Percentiles rank a stretch among this genome's conserved stretches.
Conservation (phyloP, 257 asterid species). For the Nicotiana benthamiana region DNA sequence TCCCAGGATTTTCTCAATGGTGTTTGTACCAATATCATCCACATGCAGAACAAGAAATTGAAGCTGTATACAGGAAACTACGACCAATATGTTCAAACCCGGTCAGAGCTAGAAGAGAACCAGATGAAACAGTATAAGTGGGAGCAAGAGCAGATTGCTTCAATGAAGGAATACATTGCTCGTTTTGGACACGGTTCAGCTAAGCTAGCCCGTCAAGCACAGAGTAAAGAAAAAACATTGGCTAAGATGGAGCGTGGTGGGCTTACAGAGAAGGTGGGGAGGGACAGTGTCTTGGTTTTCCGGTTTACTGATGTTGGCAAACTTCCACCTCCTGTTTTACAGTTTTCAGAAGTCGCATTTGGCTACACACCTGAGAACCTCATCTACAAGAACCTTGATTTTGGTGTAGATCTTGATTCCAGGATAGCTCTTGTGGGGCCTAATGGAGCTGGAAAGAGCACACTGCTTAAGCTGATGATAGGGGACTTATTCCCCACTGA, state of each 20-base stretch:
- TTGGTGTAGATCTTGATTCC: slow-evolving; percentile 95
- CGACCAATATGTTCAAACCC: slow-evolving; percentile 90
- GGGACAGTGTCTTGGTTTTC: slow-evolving; percentile 68
- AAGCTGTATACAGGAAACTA: slow-evolving; percentile 79
- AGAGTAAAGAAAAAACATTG: slow-evolving; percentile 91
- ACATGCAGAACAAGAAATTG: slow-evolving; percentile 82
- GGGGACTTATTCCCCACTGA: slow-evolving; percentile 79
- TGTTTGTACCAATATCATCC: slow-evolving; percentile 94
- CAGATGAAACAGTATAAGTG: slow-evolving; percentile 98
- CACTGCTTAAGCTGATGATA: slow-evolving; percentile 90
- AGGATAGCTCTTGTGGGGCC: slow-evolving; percentile 95
- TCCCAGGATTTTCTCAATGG: slow-evolving; percentile 98
- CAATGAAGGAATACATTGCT: slow-evolving; percentile 96
- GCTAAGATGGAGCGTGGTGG: slow-evolving; percentile 99
- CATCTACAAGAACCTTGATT: slow-evolving; percentile 79
- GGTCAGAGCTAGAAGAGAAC: slow-evolving; percentile 92
- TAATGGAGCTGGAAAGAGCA: slow-evolving; percentile 97
- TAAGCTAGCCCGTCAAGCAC: slow-evolving; percentile 99
- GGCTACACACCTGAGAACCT: slow-evolving; percentile 92
- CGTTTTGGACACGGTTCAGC: slow-evolving; percentile 99
- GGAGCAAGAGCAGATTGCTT: slow-evolving; percentile 98
- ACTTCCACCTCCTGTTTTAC: slow-evolving; percentile 97
- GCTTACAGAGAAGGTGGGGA: slow-evolving; percentile 76
- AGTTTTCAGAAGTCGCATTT: slow-evolving; percentile 79
- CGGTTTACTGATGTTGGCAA: slow-evolving; percentile 84